A percentile compares a stretch with the other conserved stretches of the same genome.
phyloP scores from a whole-genome alignment of 441 rosid species.

The Mallotus japonicus region DNA sequence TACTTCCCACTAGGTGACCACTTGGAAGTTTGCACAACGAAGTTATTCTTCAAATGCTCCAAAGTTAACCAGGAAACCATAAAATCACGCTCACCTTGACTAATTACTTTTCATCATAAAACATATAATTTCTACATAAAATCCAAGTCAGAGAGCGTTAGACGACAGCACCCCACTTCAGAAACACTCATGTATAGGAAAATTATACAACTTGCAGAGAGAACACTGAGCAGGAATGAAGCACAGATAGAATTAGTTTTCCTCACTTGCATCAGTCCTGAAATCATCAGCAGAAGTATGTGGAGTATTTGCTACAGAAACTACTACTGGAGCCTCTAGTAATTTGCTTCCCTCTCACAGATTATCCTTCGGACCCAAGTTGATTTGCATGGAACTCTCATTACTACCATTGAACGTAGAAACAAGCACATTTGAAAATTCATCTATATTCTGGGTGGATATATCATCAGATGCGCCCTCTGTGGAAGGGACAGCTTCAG shows the following conservation, averaged over 20 bases:
- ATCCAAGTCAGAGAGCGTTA: not conserved
- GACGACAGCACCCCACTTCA: not conserved
- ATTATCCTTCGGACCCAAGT: constrained; percentile 13
- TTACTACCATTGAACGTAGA: not conserved
- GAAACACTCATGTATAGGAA: not conserved
- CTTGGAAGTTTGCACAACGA: not conserved
- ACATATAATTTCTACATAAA: not conserved
- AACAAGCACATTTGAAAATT: constrained; percentile 15
- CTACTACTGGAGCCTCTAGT: constrained; percentile 11
- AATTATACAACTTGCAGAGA: constrained; percentile 1
- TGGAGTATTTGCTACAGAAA: constrained; percentile 8
- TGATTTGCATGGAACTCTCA: constrained; percentile 13
- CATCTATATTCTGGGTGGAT: constrained; percentile 5
- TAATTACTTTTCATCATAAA: constrained; percentile 2
- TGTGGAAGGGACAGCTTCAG: constrained; percentile 21
- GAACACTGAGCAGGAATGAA: not conserved
- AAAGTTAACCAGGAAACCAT: constrained; percentile 2
- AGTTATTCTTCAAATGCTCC: not conserved
- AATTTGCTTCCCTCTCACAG: constrained; percentile 8
- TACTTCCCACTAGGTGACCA: not conserved
- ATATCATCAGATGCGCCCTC: constrained; percentile 18
- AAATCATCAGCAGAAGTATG: constrained; percentile 6
- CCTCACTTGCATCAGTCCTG: constrained; percentile 17
- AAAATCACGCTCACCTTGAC: constrained; percentile 8
- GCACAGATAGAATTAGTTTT: constrained; percentile 1